Conservation (phyloP, 192 early-diverging fungal species). For the Mortierella antarctica region DNA sequence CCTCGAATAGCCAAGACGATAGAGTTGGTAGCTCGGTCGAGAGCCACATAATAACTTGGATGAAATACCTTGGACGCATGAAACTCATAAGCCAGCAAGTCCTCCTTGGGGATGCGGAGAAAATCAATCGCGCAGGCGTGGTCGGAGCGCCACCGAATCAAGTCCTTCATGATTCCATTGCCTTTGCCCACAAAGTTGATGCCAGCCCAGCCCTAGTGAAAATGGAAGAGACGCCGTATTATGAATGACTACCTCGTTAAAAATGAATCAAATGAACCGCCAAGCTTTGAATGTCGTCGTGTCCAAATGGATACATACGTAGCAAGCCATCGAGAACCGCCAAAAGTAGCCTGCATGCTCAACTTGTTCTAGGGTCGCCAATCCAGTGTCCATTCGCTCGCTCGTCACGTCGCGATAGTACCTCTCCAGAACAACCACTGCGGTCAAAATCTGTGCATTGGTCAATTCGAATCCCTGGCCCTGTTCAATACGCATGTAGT, state of each 20-base stretch:
- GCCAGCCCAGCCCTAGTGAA: conserved; percentile 69
- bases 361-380: conserved; percentile 54
- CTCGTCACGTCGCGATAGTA: conserved; percentile 65
- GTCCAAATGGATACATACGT: conserved; percentile 33
- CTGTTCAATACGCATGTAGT: conserved; percentile 26
- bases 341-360: conserved; percentile 58
- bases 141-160: conserved; percentile 72
- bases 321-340: conserved; percentile 60
- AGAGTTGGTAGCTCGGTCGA: conserved; percentile 69
- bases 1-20: conserved; percentile 77
- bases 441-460: conserved; percentile 71
- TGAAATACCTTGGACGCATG: conserved; percentile 71
- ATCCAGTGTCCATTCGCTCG: conserved; percentile 49
- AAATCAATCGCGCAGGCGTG: conserved; percentile 71
- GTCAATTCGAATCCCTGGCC: conserved; percentile 79
- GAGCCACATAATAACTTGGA: conserved; percentile 77
- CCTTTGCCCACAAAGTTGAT: conserved; percentile 80
- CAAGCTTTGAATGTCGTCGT: too few species aligned
- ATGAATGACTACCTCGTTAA: neutral
- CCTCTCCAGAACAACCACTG: conserved; percentile 72
- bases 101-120: conserved; percentile 68
- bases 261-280: neutral
- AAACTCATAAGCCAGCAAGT: conserved; percentile 76
- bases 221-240: neutral
- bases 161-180: conserved; percentile 71